A percentile compares a stretch with the other conserved stretches of the same genome.
phyloP scores from a whole-genome alignment of 495 filamentous ascomycete species.

The Barbatosphaeria neglecta region DNA sequence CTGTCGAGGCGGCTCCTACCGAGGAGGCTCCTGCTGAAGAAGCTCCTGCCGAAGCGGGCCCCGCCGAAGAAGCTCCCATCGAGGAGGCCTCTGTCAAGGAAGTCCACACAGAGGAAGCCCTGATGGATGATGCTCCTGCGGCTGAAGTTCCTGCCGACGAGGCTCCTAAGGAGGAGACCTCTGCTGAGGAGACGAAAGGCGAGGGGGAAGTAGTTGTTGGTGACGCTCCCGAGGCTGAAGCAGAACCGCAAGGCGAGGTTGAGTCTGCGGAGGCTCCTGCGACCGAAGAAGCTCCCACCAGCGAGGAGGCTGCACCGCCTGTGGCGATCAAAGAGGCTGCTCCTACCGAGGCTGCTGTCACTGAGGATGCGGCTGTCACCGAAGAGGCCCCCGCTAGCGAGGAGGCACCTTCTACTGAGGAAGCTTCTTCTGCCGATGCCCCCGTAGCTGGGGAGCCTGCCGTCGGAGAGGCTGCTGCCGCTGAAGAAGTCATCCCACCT shows the following conservation, averaged over 20 bases:
- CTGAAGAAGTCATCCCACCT: background rate
- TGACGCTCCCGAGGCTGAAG: constrained; percentile 5
- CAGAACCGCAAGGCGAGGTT: background rate
- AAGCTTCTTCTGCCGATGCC: constrained; percentile 3
- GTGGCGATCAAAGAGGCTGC: constrained; percentile 4
- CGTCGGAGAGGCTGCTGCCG: background rate
- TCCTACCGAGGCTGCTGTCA: background rate
- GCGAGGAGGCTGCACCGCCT: constrained; percentile 2
- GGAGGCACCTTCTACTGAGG: constrained; percentile 7
- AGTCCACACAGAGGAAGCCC: constrained; percentile 7
- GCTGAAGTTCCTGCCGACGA: background rate
- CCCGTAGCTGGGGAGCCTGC: background rate
- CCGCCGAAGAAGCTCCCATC: constrained; percentile 2
- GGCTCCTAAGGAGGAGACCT: constrained; percentile 2
- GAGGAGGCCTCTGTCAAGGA: background rate
- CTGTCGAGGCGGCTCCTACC: constrained; percentile 4
- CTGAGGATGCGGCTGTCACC: background rate
- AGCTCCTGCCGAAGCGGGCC: background rate
- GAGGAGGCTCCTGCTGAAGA: constrained; percentile 6
- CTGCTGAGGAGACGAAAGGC: constrained; percentile 9
- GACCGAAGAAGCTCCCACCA: background rate
- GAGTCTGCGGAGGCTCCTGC: constrained; percentile 3
- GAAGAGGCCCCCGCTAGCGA: constrained; percentile 2
- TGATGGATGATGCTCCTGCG: constrained; percentile 1
- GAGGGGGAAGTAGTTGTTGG: constrained; percentile 6